A percentile compares a stretch with the other conserved stretches of the same genome.
phyloP scores from a whole-genome alignment of 2,329 filamentous ascomycete species.

The Pseudogymnoascus sp. region DNA sequence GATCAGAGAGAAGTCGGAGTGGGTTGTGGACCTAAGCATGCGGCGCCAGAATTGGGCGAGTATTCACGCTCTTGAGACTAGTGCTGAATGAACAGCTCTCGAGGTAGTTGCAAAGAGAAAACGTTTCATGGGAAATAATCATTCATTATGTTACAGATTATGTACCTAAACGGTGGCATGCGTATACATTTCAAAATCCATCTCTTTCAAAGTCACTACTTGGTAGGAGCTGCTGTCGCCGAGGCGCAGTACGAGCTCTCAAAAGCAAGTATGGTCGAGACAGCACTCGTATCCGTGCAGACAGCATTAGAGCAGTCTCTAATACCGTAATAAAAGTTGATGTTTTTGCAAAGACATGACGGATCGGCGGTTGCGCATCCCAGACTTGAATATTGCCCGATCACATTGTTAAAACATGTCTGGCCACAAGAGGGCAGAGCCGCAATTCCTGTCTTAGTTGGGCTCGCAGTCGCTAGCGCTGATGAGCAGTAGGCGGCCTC shows the following conservation, averaged over 20 bases:
- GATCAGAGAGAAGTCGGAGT: neutral
- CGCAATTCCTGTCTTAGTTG: neutral
- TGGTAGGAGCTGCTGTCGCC: conserved; percentile 3
- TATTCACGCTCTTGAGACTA: neutral
- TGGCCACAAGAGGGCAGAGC: conserved; percentile 11
- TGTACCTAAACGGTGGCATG: neutral
- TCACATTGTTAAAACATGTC: conserved; percentile 32
- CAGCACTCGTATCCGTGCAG: conserved; percentile 19
- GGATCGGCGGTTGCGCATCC: conserved; percentile 28
- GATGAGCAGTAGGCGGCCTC: conserved; percentile 12
- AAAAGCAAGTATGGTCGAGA: conserved; percentile 17
- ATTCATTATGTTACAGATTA: neutral
- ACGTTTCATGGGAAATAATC: neutral
- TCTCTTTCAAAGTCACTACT: neutral
- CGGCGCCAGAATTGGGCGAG: neutral
- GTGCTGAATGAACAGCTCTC: neutral
- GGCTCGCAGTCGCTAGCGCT: neutral
- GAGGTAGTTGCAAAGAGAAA: neutral
- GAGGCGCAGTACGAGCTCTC: conserved; percentile 11
- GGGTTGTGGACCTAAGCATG: neutral
- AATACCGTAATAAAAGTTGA: conserved; percentile 32
- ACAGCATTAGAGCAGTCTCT: conserved; percentile 33
- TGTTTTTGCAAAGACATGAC: conserved; percentile 31
- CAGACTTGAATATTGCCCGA: conserved; percentile 28
- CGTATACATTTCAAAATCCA: neutral